These are phyloP conservation scores for Nicotiana noctiflora DNA, from an alignment of 257 asterid species.

Conservation along the genomic window DNA sequence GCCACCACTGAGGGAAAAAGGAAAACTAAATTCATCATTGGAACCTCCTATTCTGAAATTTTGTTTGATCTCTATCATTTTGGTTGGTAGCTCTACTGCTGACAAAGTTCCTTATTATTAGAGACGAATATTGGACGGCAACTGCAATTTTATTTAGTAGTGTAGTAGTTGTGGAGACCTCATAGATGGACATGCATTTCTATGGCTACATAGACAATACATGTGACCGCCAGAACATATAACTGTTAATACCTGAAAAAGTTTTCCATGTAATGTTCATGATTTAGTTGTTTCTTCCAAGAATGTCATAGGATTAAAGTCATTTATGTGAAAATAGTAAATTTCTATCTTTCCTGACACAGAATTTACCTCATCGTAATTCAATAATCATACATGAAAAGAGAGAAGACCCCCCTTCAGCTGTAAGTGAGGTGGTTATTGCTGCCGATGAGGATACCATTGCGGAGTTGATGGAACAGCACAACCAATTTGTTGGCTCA, in stretches of 20 bases:
- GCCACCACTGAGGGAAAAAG: not conserved
- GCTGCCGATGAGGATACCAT: conserved; percentile 68
- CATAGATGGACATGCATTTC: not conserved
- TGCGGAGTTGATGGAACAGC: conserved; percentile 70
- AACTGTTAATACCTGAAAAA: not conserved
- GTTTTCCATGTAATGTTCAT: not conserved
- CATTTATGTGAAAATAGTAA: not conserved
- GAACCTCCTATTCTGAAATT: not conserved
- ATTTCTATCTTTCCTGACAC: conserved; percentile 3
- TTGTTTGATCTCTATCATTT: conserved; percentile 1
- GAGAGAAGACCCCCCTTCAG: conserved; percentile 43
- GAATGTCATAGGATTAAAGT: not conserved
- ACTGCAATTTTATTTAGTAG: not conserved
- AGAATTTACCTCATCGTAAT: not conserved
- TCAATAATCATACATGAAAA: conserved; percentile 18
- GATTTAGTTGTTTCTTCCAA: not conserved
- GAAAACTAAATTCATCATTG: not conserved
- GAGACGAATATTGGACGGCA: not conserved
- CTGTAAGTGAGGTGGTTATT: conserved; percentile 51
- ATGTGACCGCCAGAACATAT: not conserved
- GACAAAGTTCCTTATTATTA: not conserved
- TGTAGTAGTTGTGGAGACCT: not conserved
- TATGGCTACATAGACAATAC: not conserved
- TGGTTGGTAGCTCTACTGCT: not conserved
- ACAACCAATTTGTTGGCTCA: conserved; percentile 68